Base-by-base conservation (phyloP, 2,329 filamentous ascomycete species). In the Hypoxylon sp. region DNA sequence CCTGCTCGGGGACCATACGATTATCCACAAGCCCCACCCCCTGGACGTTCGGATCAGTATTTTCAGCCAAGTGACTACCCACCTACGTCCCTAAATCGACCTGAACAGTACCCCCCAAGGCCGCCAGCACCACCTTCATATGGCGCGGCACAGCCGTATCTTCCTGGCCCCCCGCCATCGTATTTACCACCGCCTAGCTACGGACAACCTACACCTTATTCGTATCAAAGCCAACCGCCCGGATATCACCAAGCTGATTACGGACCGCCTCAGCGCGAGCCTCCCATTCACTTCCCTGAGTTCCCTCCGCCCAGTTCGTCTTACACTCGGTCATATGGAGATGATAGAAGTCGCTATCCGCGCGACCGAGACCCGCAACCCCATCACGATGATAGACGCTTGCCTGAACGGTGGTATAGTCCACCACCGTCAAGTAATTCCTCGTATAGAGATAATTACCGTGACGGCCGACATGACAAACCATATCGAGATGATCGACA, bases 211-310 rank as follows among this genome's bases (percentile, higher is more conserved):
- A 13, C 47, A 11, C 48, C 47, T n/a, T 55, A 55, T 47, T 50
- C 48, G 30, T 55, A 57, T 19, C 48, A 51, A 3, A 50, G 52
- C 1, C 49, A 50, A 5, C 58, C 55, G 23, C 44, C 52, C 11
- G 50, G 46, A 1, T 59, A 59, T 51, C 44, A 50, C 38, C 47
- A 52, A 40, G 37, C 42, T 35, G 58, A 44, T 16, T 50, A 57
- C 31, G 55, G 50, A 26, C 48, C 49, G 8, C 47, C 59, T 16
- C 47, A 49, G 7, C 59, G 56, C 20, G 57, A 55, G 9, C 48
- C 52, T 17, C 56, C 61, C 23, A 59, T 62, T 12, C 25, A 45
- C 26, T 38, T 55, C 15, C 47, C 49, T 8, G 59, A 56, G 12
- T 55, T 59, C 41, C 47, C 54, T 15, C 56, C 55, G 13, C 45